These are phyloP conservation scores for Paraphoma chrysanthemicola DNA, from an alignment of 2,329 filamentous ascomycete species.

Conservation along the genomic window DNA sequence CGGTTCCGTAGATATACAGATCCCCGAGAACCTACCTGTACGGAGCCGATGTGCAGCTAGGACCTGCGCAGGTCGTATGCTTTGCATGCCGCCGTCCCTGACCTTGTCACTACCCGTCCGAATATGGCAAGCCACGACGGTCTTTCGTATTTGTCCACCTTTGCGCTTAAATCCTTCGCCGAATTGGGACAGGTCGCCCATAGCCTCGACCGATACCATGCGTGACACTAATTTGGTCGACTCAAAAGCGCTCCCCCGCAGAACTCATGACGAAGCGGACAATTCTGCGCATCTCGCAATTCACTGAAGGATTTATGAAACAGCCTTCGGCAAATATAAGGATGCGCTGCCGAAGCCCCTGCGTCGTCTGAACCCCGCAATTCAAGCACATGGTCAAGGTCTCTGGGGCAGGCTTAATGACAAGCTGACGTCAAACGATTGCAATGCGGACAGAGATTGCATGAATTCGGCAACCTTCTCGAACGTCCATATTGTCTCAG, in stretches of 20 bases:
- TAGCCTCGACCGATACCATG: no score
- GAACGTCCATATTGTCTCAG: conserved; percentile 28
- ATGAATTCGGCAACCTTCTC: conserved; percentile 35
- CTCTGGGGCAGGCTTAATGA: no score
- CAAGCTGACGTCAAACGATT: neutral
- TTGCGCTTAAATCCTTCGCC: neutral
- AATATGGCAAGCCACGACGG: neutral
- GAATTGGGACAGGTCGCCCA: neutral
- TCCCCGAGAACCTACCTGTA: conserved; percentile 22
- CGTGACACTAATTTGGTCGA: no score
- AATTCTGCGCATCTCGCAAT: no score
- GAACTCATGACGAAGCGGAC: no score
- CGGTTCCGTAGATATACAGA: conserved; percentile 15
- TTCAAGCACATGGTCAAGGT: neutral
- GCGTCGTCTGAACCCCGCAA: neutral
- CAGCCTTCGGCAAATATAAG: neutral
- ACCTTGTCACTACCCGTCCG: neutral
- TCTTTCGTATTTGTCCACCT: neutral
- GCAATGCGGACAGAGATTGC: conserved; percentile 14
- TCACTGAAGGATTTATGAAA: neutral
- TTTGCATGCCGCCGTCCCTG: conserved; percentile 27
- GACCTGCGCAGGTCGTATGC: conserved; percentile 27
- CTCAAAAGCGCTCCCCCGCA: no score
- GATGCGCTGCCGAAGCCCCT: neutral
- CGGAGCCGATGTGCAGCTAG: conserved; percentile 18